Evolutionary conservation across 2,329 filamentous ascomycete species (phyloP).

Genomic region (Furcasterigmium sp.): DNA sequence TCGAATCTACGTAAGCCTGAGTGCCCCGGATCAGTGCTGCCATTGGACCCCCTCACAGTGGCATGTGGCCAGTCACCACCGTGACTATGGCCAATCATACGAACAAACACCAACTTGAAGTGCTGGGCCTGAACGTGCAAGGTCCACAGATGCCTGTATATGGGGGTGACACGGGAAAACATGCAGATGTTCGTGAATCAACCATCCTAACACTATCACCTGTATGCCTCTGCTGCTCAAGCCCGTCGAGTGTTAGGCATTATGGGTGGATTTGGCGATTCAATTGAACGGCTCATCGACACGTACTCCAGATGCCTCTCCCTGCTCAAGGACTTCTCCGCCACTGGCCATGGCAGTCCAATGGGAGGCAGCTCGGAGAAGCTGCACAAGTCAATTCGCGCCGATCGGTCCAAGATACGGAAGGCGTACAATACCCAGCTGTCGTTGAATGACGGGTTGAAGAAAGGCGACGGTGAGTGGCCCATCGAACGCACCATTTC

Average conservation of each 20-base stretch:
- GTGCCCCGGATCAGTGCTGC: no score
- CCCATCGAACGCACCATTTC: background rate
- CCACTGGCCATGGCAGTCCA: slow-evolving; percentile 10
- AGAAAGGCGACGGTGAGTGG: slow-evolving; percentile 43
- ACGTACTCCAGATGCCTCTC: slow-evolving; percentile 41
- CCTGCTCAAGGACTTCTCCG: slow-evolving; percentile 30
- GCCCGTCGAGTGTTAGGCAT: slow-evolving; percentile 7
- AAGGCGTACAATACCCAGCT: slow-evolving; percentile 35
- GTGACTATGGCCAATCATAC: no score
- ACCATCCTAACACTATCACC: no score
- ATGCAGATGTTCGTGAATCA: no score
- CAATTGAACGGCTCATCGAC: slow-evolving; percentile 37
- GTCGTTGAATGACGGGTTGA: slow-evolving; percentile 34
- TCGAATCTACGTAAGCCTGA: no score
- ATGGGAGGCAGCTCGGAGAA: slow-evolving; percentile 17
- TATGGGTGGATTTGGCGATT: slow-evolving; percentile 36
- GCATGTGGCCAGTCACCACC: no score
- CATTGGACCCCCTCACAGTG: no score
- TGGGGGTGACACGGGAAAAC: no score
- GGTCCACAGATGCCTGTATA: no score
- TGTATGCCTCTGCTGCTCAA: no score
- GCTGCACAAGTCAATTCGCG: slow-evolving; percentile 30
- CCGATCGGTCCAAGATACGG: slow-evolving; percentile 34
- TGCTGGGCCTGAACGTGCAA: no score
- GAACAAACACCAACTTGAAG: no score